These are phyloP conservation scores for Bruguiera sexangula DNA, from an alignment of 345 rosid species.

Conservation along the genomic window DNA sequence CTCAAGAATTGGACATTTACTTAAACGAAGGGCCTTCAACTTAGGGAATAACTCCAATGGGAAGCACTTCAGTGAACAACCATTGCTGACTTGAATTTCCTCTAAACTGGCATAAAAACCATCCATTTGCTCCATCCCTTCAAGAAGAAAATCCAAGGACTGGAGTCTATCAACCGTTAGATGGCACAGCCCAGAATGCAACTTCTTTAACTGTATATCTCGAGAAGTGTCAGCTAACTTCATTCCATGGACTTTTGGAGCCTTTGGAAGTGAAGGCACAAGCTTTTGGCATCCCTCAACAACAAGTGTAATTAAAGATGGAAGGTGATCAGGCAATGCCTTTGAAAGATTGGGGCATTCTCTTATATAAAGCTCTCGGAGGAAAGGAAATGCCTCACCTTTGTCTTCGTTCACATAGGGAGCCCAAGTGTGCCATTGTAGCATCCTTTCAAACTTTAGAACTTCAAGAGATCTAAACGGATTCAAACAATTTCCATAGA, in stretches of 20 bases:
- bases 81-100: slow-evolving; percentile 7
- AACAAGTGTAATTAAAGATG: slow-evolving; percentile 6
- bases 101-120: not conserved
- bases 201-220: not conserved
- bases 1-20: slow-evolving; percentile 9
- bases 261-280: slow-evolving; percentile 10
- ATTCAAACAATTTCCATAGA: slow-evolving; percentile 10
- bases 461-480: slow-evolving; percentile 17
- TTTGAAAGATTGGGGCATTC: slow-evolving; percentile 12
- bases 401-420: not conserved
- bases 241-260: not conserved
- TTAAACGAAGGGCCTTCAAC: slow-evolving; percentile 1
- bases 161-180: not conserved
- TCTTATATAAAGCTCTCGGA: slow-evolving; percentile 5
- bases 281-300: slow-evolving; percentile 11
- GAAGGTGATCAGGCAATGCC: slow-evolving; percentile 17
- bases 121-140: slow-evolving; percentile 1
- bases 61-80: slow-evolving; percentile 8
- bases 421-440: slow-evolving; percentile 3
- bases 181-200: slow-evolving; percentile 7
- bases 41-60: slow-evolving; percentile 16
- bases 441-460: slow-evolving; percentile 15
- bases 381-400: slow-evolving; percentile 19
- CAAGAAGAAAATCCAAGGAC: slow-evolving; percentile 8
- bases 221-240: slow-evolving; percentile 4